phyloP scores from a whole-genome alignment of 2,329 filamentous ascomycete genomes.

The Monosporascus sp. region DNA sequence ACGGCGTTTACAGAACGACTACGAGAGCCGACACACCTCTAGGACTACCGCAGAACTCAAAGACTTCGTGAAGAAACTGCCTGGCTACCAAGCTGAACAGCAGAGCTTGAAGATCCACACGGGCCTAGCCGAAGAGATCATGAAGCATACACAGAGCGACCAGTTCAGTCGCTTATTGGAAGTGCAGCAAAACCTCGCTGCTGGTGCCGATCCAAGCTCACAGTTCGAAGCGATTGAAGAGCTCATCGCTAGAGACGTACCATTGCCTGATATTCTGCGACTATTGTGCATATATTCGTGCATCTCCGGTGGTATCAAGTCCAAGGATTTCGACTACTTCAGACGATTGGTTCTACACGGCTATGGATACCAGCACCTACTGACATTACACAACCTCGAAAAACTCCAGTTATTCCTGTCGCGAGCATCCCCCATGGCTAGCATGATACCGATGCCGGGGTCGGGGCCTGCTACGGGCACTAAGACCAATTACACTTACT shows the following conservation, averaged over 20 bases:
- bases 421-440: slow-evolving; percentile 69
- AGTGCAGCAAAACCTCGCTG: slow-evolving; percentile 91
- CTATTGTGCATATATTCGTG: slow-evolving; percentile 88
- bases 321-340: slow-evolving; percentile 84
- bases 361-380: slow-evolving; percentile 90
- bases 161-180: slow-evolving; percentile 84
- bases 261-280: slow-evolving; percentile 75
- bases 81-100: slow-evolving; percentile 88
- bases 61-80: slow-evolving; percentile 91
- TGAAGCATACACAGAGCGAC: slow-evolving; percentile 85
- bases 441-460: slow-evolving; percentile 71
- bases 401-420: slow-evolving; percentile 83
- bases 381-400: slow-evolving; percentile 83
- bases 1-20: slow-evolving; percentile 75
- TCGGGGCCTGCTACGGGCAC: slow-evolving; percentile 51
- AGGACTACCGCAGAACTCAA: slow-evolving; percentile 88
- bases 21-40: slow-evolving; percentile 78
- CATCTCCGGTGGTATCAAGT: slow-evolving; percentile 80
- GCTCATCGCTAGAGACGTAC: slow-evolving; percentile 81
- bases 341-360: slow-evolving; percentile 83
- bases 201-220: slow-evolving; percentile 79
- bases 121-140: slow-evolving; percentile 87
- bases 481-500: slow-evolving; percentile 84
- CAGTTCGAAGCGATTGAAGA: slow-evolving; percentile 92
- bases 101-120: slow-evolving; percentile 90